Evolutionary conservation across 2,329 filamentous ascomycete species (phyloP).

Genomic region (Aaosphaeria arxii): DNA sequence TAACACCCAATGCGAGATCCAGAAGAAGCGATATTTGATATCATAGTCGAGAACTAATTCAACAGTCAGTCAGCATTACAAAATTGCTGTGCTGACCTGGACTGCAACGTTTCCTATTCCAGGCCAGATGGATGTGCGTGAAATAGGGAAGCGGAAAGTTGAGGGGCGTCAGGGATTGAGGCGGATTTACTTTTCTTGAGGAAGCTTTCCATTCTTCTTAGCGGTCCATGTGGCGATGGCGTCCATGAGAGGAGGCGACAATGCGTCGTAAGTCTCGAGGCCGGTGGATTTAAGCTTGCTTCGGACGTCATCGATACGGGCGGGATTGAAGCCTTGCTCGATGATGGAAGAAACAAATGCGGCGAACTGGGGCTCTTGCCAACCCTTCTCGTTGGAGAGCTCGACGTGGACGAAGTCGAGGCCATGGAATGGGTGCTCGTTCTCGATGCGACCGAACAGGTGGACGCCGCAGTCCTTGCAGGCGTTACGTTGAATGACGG

Average conservation of each 20-base stretch:
- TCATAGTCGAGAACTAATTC: too few relatives aligned
- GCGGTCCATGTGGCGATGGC: slow-evolving; percentile 49
- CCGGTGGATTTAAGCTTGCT: slow-evolving; percentile 49
- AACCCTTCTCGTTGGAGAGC: slow-evolving; percentile 58
- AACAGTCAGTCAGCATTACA: too few relatives aligned
- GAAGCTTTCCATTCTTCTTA: slow-evolving; percentile 41
- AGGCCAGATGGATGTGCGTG: too few relatives aligned
- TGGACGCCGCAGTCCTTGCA: slow-evolving; percentile 51
- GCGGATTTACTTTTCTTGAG: neutral
- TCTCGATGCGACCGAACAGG: slow-evolving; percentile 65
- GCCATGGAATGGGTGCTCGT: slow-evolving; percentile 64
- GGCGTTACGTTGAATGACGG: slow-evolving; percentile 54
- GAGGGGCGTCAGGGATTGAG: too few relatives aligned
- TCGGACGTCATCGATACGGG: neutral
- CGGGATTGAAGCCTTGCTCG: slow-evolving; percentile 63
- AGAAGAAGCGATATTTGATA: too few relatives aligned
- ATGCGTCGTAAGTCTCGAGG: slow-evolving; percentile 60
- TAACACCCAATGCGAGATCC: too few relatives aligned
- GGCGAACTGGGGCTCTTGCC: slow-evolving; percentile 70
- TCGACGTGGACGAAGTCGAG: slow-evolving; percentile 69
- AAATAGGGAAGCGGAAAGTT: too few relatives aligned
- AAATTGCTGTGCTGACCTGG: too few relatives aligned
- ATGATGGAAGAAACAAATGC: slow-evolving; percentile 67
- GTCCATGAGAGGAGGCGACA: slow-evolving; percentile 64
- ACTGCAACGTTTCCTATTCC: too few relatives aligned